Evolutionary conservation across 2,329 filamentous ascomycete genomes (phyloP).

Genomic region (Trichoderma oligosporum): DNA sequence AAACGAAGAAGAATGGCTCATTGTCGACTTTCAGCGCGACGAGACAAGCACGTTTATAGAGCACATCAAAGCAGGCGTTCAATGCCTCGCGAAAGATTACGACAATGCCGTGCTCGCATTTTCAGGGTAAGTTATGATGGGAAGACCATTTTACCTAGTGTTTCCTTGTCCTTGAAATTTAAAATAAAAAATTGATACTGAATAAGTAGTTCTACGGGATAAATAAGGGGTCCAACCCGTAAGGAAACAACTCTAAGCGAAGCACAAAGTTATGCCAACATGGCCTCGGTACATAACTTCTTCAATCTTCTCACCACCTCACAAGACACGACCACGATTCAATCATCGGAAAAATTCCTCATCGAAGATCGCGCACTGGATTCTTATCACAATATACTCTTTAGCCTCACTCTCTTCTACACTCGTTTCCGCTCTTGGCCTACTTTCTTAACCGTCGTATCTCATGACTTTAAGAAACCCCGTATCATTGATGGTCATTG

Average conservation of each 20-base stretch:
- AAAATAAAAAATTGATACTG: not conserved
- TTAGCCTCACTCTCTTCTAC: slow-evolving; percentile 58
- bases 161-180: no score
- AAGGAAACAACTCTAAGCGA: slow-evolving; percentile 54
- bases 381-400: slow-evolving; percentile 80
- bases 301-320: slow-evolving; percentile 38
- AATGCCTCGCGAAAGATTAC: slow-evolving; percentile 44
- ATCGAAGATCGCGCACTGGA: slow-evolving; percentile 73
- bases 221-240: slow-evolving; percentile 65
- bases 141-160: no score
- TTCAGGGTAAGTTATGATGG: slow-evolving; percentile 61
- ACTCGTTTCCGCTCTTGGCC: slow-evolving; percentile 50
- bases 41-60: slow-evolving; percentile 76
- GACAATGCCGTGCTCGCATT: slow-evolving; percentile 57
- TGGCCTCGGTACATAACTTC: slow-evolving; percentile 46
- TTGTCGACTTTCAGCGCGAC: slow-evolving; percentile 71
- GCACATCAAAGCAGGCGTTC: slow-evolving; percentile 66
- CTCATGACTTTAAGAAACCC: slow-evolving; percentile 64
- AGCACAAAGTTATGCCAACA: slow-evolving; percentile 58
- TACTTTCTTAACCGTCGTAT: slow-evolving; percentile 56
- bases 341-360: slow-evolving; percentile 37
- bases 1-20: slow-evolving; percentile 63
- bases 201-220: no score
- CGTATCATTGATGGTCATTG: slow-evolving; percentile 64
- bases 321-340: not conserved